Base-by-base conservation (phyloP, 1,139 yeast species). In the Yamadazyma spencermartinsiae region DNA sequence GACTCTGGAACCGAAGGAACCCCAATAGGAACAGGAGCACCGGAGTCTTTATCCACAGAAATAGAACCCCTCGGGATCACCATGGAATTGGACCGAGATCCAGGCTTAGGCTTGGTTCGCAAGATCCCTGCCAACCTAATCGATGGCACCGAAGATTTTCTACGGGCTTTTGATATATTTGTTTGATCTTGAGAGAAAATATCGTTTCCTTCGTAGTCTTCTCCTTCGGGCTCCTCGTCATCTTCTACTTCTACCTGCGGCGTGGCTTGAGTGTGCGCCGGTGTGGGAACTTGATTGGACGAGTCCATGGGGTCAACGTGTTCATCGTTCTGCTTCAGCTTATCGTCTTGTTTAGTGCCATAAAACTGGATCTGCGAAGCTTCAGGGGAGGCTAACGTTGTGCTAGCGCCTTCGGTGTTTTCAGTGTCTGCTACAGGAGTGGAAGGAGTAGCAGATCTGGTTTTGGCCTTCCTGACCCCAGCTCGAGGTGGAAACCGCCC, bases 401-500 rank as follows among this genome's bases (percentile, higher is more conserved):
- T n/a, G n/a, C n/a, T n/a, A n/a, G n/a, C n/a, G n/a, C n/a, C n/a
- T n/a, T n/a, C n/a, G n/a, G n/a, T n/a, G 30, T 9, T 12, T 27
- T 27, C 13, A 27, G 24, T 12, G 4, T 3, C 12, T 21, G n/a
- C 31, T 28, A 16, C 30, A 31, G 21, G 16, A 38, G 2, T 40
- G 50, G 50, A 27, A 31, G 4, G 33, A n/a, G n/a, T n/a, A n/a
- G n/a, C n/a, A 9, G 21, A 9, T 9, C 21, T 19, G 21, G 21
- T 7, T 7, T 12, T 6, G 26, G 26, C 26, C 26, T 23, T 23
- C n/a, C 26, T 23, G 26, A 12, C 12, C n/a, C 26, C 26, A 12
- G 26, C 46, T 49, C 66, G 67, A 33, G 76, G 76, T 32, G 63
- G 56, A 51, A 72, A 72, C 41, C 60, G 70, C 15, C 73, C 56